A percentile compares a stretch with the other conserved stretches of the same genome.
Evolutionary conservation across 2,329 filamentous ascomycete species (phyloP).

Genomic region (Colletotrichum endophyticum): DNA sequence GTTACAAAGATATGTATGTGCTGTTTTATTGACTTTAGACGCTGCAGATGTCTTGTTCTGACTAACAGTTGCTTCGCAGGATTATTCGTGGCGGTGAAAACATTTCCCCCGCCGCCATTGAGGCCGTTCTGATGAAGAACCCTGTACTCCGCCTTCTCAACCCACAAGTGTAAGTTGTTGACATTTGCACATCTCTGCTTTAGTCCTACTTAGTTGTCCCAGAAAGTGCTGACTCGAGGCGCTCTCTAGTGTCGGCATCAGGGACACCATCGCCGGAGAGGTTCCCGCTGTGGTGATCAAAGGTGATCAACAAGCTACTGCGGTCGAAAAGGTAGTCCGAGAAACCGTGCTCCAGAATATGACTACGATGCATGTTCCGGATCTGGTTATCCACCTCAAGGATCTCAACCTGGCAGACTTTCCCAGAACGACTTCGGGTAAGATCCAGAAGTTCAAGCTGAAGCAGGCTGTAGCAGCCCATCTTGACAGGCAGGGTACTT

Average conservation of each 20-base stretch:
- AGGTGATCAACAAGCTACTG: not conserved
- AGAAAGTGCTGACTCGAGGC: not conserved
- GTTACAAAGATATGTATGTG: not conserved
- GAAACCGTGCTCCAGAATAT: not conserved
- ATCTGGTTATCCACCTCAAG: not conserved
- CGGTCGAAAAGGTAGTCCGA: not conserved
- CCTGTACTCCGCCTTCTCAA: accelerated
- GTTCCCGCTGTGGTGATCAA: not conserved
- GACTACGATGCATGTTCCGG: not conserved
- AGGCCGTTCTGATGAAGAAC: not conserved
- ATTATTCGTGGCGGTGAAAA: not conserved
- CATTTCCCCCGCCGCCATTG: not conserved
- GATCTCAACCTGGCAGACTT: not conserved
- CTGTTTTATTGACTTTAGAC: no score
- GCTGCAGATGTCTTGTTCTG: no score
- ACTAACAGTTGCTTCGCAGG: not conserved
- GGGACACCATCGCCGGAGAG: not conserved
- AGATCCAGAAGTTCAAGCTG: not conserved
- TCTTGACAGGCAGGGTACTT: not conserved
- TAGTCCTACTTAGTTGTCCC: accelerated
- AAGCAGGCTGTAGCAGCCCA: not conserved
- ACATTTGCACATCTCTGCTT: not conserved
- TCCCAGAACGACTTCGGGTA: not conserved
- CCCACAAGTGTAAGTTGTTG: not conserved
- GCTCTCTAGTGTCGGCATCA: not conserved